Conservation (phyloP, 768 basidiomycete genomes). For the Russula earlei region DNA sequence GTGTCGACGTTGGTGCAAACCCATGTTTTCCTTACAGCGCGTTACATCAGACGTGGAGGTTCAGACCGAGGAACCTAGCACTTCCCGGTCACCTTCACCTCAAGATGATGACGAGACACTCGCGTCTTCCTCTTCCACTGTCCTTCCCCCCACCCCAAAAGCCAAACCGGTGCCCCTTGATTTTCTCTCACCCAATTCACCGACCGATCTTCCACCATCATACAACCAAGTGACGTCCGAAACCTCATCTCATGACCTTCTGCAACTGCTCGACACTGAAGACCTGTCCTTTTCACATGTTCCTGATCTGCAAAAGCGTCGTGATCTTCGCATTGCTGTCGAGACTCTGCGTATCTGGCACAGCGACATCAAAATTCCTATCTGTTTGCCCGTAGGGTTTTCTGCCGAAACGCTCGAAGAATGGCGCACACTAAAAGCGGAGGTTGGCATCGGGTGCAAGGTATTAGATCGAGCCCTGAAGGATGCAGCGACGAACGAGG, state of each 20-base stretch:
- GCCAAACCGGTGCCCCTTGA: constrained; percentile 26
- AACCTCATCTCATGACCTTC: constrained; percentile 21
- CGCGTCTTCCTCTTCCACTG: constrained; percentile 66
- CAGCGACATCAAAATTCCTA: constrained; percentile 40
- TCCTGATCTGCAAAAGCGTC: constrained; percentile 14
- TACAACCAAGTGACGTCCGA: constrained; percentile 50
- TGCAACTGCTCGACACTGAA: constrained; percentile 11
- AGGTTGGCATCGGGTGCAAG: constrained; percentile 66
- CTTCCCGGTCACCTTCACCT: constrained; percentile 40
- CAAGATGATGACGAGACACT: constrained; percentile 41
- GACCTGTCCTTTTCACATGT: constrained; percentile 19
- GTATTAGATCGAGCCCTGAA: constrained; percentile 69
- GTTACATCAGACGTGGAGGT: constrained; percentile 44
- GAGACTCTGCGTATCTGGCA: constrained; percentile 67
- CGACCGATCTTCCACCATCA: constrained; percentile 59
- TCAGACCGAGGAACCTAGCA: constrained; percentile 47
- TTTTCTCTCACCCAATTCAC: constrained; percentile 3
- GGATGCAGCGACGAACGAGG: constrained; percentile 14
- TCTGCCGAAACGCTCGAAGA: constrained; percentile 62
- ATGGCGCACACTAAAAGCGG: constrained; percentile 72
- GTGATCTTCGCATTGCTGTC: constrained; percentile 41
- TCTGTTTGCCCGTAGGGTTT: constrained; percentile 38
- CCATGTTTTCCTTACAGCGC: constrained; percentile 22
- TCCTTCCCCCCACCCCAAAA: constrained; percentile 62
- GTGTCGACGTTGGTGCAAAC: constrained; percentile 22